Evolutionary conservation across 805 yeast genomes (phyloP), one percentile per base, ranked within the genome.

Genomic region (Debaryomyces tyrocola): DNA sequence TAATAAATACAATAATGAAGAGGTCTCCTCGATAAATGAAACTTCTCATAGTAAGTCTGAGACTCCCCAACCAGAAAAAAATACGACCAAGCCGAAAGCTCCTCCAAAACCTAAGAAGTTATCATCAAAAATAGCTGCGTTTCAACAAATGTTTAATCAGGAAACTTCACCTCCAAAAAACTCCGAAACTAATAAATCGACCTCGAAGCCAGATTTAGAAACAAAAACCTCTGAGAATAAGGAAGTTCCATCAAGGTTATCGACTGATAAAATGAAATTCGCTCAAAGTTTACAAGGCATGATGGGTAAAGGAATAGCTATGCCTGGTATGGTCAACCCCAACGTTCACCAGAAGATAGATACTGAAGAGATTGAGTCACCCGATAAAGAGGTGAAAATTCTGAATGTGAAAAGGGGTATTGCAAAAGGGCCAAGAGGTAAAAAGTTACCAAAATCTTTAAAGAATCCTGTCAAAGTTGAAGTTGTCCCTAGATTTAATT

Each of bases 41-140:
- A 9, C 7, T 24, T 24, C 27, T 24, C 5, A 24, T 3, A 24
- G 18, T 17, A 17, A 24, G 10, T 24, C 10, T 24, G 27, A 24
- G 27, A 24, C 7, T 3, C 27, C 7, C 10, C 29, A 29, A 31
- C 18, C 29, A 43, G 6, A n/a, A 12, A 18, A 11, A 36, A 28
- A 17, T 36, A 28, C 6, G 29, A 37, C 27, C 6, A 51, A 55
- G 40, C 49, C 57, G 18, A 63, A 61, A 38, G 63, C 63, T 2
- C 90, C 90, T 5, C 84, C 82, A 27, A 83, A 83, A 20, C 92
- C 92, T 3, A 85, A 85, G 56, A 87, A 87, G 55, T 82, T 89
- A 14, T 85, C 92, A 0, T 83, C 90, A 1, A 85, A 77, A 51
- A 87, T 87, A 49, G 90, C 91, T 1, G 90, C 90, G 0, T 87